Evolutionary conservation across 768 basidiomycete species (phyloP).

Genomic region (Clitopilus hobsonii): DNA sequence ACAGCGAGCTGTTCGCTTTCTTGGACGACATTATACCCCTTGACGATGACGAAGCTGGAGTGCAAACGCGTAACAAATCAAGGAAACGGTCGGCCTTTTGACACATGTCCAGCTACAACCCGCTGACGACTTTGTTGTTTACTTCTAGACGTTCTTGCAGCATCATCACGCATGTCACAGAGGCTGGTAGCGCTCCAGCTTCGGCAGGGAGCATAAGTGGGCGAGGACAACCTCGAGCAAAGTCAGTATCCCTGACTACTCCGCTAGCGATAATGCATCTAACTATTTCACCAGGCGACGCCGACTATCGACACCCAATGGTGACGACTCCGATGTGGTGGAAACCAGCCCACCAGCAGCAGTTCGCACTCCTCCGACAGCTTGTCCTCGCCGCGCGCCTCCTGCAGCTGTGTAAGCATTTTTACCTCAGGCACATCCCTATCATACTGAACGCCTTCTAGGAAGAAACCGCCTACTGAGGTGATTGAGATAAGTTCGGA

Average conservation of each 20-base stretch:
- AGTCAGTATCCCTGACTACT: slow-evolving; percentile 31
- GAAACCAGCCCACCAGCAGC: slow-evolving; percentile 22
- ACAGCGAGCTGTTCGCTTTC: slow-evolving; percentile 64
- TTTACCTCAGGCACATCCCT: no score
- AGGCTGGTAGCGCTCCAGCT: slow-evolving; percentile 27
- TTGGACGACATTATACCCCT: slow-evolving; percentile 68
- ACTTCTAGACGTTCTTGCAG: slow-evolving; percentile 56
- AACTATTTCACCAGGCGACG: slow-evolving; percentile 36
- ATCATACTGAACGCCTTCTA: no score
- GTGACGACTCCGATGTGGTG: slow-evolving; percentile 25
- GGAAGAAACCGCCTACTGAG: no score
- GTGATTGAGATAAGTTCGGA: slow-evolving; percentile 35
- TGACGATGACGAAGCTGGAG: slow-evolving; percentile 53
- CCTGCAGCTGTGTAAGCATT: background rate
- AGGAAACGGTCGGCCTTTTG: background rate
- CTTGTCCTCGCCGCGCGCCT: background rate
- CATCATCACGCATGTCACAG: slow-evolving; percentile 40
- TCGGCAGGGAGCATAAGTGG: slow-evolving; percentile 27
- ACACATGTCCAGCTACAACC: background rate
- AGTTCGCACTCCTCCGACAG: slow-evolving; percentile 16
- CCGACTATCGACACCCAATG: slow-evolving; percentile 46
- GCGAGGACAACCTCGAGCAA: slow-evolving; percentile 29
- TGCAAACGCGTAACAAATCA: slow-evolving; percentile 31
- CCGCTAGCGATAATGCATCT: background rate
- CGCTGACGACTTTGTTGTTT: slow-evolving; percentile 1